Conservation (phyloP, 768 basidiomycete genomes). For the Suillus ampliporus region DNA sequence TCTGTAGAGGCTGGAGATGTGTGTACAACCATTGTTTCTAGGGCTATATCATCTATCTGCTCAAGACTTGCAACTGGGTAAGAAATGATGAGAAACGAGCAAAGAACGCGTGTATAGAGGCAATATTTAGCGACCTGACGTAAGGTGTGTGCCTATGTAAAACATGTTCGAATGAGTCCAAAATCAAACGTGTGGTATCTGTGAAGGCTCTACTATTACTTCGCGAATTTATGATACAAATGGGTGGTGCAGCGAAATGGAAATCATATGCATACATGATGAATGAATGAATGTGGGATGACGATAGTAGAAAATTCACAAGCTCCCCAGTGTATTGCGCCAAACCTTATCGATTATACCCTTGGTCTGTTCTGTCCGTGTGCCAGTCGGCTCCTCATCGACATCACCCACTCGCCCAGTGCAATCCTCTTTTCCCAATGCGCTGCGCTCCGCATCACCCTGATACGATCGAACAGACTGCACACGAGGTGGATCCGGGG, state of each 20-base stretch:
- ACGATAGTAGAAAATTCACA: slow-evolving; percentile 1
- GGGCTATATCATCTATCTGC: slow-evolving; percentile 16
- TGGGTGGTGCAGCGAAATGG: not conserved
- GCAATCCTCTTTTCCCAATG: slow-evolving; percentile 60
- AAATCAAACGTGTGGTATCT: not conserved
- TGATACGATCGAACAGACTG: slow-evolving; percentile 5
- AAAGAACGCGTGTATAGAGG: slow-evolving; percentile 18
- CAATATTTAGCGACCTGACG: slow-evolving; percentile 11
- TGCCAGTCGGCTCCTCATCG: slow-evolving; percentile 55
- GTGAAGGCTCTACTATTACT: slow-evolving; percentile 1
- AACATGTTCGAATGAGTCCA: slow-evolving; percentile 8
- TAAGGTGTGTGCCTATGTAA: slow-evolving; percentile 31
- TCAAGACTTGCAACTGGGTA: slow-evolving; percentile 4
- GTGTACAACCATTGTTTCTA: slow-evolving; percentile 27
- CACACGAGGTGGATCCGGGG: slow-evolving; percentile 27
- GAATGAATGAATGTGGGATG: slow-evolving; percentile 9
- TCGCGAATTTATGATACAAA: slow-evolving; percentile 11
- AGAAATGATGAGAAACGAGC: slow-evolving; percentile 15
- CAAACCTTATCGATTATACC: slow-evolving; percentile 35
- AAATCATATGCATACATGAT: slow-evolving; percentile 7
- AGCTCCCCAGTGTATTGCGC: slow-evolving; percentile 12
- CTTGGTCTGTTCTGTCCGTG: slow-evolving; percentile 45
- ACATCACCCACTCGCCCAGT: slow-evolving; percentile 49
- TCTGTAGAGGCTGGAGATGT: slow-evolving; percentile 22
- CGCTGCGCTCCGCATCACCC: slow-evolving; percentile 22